Percentiles rank a stretch among this genome's conserved stretches.
Evolutionary conservation across 805 yeast genomes (phyloP).

Genomic region (Pichia kluyveri): DNA sequence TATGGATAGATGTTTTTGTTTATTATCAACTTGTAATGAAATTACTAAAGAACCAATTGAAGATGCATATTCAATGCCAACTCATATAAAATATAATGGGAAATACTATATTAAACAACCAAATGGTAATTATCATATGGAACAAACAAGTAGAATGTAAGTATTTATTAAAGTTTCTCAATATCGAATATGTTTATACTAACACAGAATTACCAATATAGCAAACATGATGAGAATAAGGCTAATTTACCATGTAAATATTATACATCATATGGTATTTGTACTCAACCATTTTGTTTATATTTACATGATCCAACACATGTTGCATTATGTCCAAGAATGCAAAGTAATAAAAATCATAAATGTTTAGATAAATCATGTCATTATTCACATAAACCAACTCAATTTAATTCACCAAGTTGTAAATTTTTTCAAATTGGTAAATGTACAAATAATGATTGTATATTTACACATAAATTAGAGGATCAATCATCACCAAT

Average conservation of each 20-base stretch:
- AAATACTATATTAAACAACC: slow-evolving; percentile 16
- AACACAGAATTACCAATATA: not conserved
- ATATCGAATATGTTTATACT: not conserved
- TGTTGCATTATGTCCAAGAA: slow-evolving; percentile 45
- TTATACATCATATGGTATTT: slow-evolving; percentile 32
- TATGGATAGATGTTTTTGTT: slow-evolving; percentile 32
- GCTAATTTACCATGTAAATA: slow-evolving; percentile 11
- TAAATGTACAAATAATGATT: slow-evolving; percentile 37
- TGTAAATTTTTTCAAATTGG: slow-evolving; percentile 46
- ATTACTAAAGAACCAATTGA: slow-evolving; percentile 9
- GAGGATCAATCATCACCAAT: slow-evolving; percentile 29
- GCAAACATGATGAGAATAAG: not conserved
- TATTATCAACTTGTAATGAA: slow-evolving; percentile 23
- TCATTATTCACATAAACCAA: slow-evolving; percentile 45
- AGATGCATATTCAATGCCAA: slow-evolving; percentile 15
- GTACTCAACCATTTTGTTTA: slow-evolving; percentile 47
- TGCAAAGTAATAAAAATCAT: slow-evolving; percentile 25
- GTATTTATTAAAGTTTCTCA: not conserved
- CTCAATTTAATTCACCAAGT: slow-evolving; percentile 50
- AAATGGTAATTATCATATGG: slow-evolving; percentile 17
- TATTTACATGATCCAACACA: slow-evolving; percentile 43
- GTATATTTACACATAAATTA: slow-evolving; percentile 43
- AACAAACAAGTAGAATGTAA: slow-evolving; percentile 2
- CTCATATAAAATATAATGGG: slow-evolving; percentile 9
- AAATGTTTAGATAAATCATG: slow-evolving; percentile 45